Evolutionary conservation across 257 asterid species (phyloP).

Genomic region (Mitragyna speciosa): DNA sequence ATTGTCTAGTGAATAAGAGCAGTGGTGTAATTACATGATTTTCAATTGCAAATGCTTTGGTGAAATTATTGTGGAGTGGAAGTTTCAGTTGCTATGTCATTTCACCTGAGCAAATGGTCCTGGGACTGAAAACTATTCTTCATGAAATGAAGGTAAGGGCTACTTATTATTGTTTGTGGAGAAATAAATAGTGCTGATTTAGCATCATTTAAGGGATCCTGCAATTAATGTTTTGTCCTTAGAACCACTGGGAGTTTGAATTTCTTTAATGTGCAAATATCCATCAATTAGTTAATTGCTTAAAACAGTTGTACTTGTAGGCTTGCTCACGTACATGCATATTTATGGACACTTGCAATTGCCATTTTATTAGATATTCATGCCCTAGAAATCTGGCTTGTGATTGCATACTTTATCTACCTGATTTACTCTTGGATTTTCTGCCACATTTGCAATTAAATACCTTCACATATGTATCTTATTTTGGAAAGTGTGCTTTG

Average conservation of each 20-base stretch:
- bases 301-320: not conserved
- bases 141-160: not conserved
- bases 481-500: no score
- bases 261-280: not conserved
- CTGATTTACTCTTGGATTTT: no score
- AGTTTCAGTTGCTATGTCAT: not conserved
- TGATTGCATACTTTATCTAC: no score
- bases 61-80: not conserved
- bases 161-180: not conserved
- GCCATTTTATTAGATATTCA: not conserved
- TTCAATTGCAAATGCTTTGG: conserved; percentile 9
- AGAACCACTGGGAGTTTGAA: not conserved
- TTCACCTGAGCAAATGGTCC: not conserved
- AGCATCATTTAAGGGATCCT: not conserved
- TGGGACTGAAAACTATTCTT: not conserved
- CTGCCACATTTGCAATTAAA: no score
- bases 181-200: not conserved
- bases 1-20: conserved; percentile 33
- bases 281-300: not conserved
- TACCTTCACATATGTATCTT: no score
- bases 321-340: not conserved
- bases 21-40: conserved; percentile 35
- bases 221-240: not conserved
- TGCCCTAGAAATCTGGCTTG: no score
- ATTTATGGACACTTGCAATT: not conserved